These are phyloP conservation scores for Glarea lozoyensis DNA, from an alignment of 495 filamentous ascomycete genomes.

Conservation along the genomic window DNA sequence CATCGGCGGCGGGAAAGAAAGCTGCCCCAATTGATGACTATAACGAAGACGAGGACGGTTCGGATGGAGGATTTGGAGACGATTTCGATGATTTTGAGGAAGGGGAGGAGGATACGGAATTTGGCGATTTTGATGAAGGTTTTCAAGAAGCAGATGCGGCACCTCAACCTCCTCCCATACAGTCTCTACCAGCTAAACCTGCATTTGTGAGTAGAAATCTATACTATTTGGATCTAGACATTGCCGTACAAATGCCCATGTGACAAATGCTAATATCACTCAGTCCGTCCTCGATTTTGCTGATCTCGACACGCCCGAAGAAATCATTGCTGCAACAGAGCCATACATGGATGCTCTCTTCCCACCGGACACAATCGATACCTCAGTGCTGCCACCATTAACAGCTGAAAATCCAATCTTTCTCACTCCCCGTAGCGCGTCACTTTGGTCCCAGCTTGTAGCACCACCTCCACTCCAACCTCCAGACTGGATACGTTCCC, in stretches of 20 bases:
- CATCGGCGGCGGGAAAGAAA: constrained; percentile 14
- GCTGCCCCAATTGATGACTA: constrained; percentile 17
- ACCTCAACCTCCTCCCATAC: constrained; percentile 32
- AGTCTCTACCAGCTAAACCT: constrained; percentile 28
- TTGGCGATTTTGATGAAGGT: constrained; percentile 85
- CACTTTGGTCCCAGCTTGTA: constrained; percentile 93
- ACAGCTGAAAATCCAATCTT: constrained; percentile 49
- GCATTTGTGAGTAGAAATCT: constrained; percentile 40
- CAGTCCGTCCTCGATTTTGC: constrained; percentile 70
- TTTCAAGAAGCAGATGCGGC: constrained; percentile 56
- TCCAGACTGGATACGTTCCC: constrained; percentile 95
- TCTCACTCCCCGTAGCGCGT: constrained; percentile 63
- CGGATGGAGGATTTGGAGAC: constrained; percentile 59
- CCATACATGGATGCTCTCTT: constrained; percentile 50
- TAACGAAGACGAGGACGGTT: constrained; percentile 28
- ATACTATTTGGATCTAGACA: constrained; percentile 3
- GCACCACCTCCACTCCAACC: constrained; percentile 91
- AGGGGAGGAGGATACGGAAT: constrained; percentile 64
- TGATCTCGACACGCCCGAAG: constrained; percentile 39
- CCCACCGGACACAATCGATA: constrained; percentile 39
- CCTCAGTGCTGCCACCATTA: constrained; percentile 37
- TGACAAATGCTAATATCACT: constrained; percentile 3
- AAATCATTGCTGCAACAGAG: constrained; percentile 40
- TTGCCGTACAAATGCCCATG: neutral
- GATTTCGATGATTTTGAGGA: constrained; percentile 98